Conservation (phyloP, 441 rosid genomes). For the Eutrema salsugineum region DNA sequence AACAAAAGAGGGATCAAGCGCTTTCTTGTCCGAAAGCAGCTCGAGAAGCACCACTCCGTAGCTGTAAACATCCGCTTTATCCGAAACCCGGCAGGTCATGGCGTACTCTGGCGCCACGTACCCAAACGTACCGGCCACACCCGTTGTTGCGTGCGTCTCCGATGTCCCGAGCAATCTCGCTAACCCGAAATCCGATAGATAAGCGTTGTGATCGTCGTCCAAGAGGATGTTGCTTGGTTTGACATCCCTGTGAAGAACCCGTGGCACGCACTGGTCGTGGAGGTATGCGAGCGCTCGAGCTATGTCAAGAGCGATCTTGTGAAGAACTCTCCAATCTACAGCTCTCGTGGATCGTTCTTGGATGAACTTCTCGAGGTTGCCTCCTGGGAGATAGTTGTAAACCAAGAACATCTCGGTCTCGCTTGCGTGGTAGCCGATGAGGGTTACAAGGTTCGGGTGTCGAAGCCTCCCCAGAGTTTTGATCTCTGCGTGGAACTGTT, state of each 20-base stretch:
- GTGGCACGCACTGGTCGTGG: conserved; percentile 82
- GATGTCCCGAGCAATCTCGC: conserved; percentile 90
- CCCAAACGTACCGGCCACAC: conserved; percentile 93
- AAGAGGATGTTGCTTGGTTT: conserved; percentile 88
- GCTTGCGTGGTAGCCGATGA: conserved; percentile 89
- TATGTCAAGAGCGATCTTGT: conserved; percentile 84
- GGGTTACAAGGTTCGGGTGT: conserved; percentile 80
- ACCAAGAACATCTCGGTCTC: conserved; percentile 88
- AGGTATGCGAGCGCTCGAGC: conserved; percentile 87
- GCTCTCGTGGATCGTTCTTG: conserved; percentile 70
- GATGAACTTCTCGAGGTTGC: conserved; percentile 82
- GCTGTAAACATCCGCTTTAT: conserved; percentile 91
- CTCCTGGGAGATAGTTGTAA: conserved; percentile 88
- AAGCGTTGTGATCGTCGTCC: conserved; percentile 77
- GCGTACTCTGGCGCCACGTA: conserved; percentile 98
- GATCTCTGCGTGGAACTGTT: conserved; percentile 85
- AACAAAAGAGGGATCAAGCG: conserved; percentile 91
- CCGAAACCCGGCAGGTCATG: conserved; percentile 93
- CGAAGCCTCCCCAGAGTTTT: conserved; percentile 77
- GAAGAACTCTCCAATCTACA: conserved; percentile 59
- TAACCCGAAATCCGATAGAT: conserved; percentile 83
- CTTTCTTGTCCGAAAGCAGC: conserved; percentile 87
- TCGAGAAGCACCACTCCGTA: conserved; percentile 93
- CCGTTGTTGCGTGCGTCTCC: conserved; percentile 90
- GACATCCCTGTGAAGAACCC: conserved; percentile 89